Conservation (phyloP, 1,284 basidiomycete genomes). For the Cutaneotrichosporon cyanovorans region DNA sequence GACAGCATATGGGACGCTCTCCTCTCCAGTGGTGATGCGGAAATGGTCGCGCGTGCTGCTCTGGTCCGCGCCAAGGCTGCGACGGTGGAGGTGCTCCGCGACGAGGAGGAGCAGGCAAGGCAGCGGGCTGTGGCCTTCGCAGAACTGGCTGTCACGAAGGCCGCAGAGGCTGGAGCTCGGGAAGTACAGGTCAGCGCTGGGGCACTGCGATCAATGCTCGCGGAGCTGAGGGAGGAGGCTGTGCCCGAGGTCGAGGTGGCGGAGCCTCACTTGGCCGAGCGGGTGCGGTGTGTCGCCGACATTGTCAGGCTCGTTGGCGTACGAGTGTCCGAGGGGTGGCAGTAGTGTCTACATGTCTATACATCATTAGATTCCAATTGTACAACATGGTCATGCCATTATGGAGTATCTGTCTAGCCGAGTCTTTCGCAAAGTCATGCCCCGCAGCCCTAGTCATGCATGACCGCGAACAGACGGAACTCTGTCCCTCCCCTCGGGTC, state of each 20-base stretch:
- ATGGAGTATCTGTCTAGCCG: neutral
- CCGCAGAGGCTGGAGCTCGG: neutral
- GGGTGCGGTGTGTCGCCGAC: constrained; percentile 22
- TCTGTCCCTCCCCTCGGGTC: constrained; percentile 10
- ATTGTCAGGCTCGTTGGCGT: constrained; percentile 33
- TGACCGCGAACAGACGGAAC: constrained; percentile 16
- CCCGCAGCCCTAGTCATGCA: constrained; percentile 16
- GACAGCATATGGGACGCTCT: constrained; percentile 19
- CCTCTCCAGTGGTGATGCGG: constrained; percentile 12
- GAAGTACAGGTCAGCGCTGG: neutral
- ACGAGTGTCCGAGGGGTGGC: constrained; percentile 30
- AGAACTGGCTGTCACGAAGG: constrained; percentile 2
- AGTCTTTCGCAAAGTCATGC: neutral
- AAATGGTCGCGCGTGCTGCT: constrained; percentile 20
- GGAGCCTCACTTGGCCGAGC: constrained; percentile 10
- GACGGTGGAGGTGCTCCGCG: neutral
- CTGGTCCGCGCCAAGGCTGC: constrained; percentile 32
- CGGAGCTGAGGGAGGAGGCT: neutral
- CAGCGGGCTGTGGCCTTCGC: neutral
- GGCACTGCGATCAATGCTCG: constrained; percentile 1
- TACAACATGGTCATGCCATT: too few species aligned
- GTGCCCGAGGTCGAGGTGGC: neutral
- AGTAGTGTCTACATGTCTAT: constrained; percentile 2
- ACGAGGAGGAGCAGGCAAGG: neutral
- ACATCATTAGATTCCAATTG: too few species aligned